A percentile compares a stretch with the other conserved stretches of the same genome.
These are phyloP conservation scores for Lactarius vividus DNA, from an alignment of 768 basidiomycete genomes.

Conservation along the genomic window DNA sequence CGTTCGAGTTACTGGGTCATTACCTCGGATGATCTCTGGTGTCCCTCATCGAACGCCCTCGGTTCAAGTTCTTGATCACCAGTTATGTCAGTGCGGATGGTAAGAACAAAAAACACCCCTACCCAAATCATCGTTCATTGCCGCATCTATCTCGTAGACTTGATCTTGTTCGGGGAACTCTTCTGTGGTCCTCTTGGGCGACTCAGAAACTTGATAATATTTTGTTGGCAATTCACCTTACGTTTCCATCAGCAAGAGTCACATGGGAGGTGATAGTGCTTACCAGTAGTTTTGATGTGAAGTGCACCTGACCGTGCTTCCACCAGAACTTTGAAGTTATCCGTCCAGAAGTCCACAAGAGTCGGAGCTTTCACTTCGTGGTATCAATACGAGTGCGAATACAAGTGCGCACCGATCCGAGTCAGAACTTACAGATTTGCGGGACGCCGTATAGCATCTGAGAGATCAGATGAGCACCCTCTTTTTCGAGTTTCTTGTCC, in stretches of 20 bases:
- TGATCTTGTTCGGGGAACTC: conserved; percentile 1
- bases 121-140: conserved; percentile 9
- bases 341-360: conserved; percentile 72
- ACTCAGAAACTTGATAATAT: conserved; percentile 41
- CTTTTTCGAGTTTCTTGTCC: conserved; percentile 55
- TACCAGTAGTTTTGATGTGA: conserved; percentile 41
- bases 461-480: conserved; percentile 51
- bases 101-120: neutral
- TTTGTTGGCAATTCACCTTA: conserved; percentile 48
- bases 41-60: conserved; percentile 28
- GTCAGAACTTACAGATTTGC: conserved; percentile 48
- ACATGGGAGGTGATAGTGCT: neutral
- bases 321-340: conserved; percentile 67
- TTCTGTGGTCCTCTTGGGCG: neutral
- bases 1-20: conserved; percentile 4
- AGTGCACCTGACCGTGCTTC: conserved; percentile 53
- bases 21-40: conserved; percentile 61
- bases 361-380: conserved; percentile 59
- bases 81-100: neutral
- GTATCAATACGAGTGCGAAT: conserved; percentile 10
- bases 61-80: neutral
- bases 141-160: conserved; percentile 1
- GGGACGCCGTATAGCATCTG: conserved; percentile 69
- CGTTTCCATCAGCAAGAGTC: neutral
- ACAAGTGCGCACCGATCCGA: neutral